Evolutionary conservation across 805 yeast species (phyloP), one percentile per base, ranked within the genome.

Genomic region (Kregervanrija delftensis): DNA sequence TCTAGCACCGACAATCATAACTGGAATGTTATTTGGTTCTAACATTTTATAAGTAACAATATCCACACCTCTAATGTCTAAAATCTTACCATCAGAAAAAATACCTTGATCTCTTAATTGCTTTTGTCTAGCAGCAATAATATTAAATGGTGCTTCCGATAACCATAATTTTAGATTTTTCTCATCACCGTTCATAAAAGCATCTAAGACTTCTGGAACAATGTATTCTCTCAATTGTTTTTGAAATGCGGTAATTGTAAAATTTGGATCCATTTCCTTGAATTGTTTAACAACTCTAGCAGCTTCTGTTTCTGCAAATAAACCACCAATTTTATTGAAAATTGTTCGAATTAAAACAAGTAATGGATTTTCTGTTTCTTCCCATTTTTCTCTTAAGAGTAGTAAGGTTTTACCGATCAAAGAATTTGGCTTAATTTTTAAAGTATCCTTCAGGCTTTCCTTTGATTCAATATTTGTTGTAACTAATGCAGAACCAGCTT

Each of bases 21-120:
- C 97, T 11, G 99, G 99, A 33, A 80, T 74, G 61, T 91, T 91
- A 54, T 88, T 84, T 33, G 97, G 97, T 58, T 87, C 91, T 48
- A 93, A 74, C 56, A 83, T 69, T 70, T 87, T 89, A 50, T 95
- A 88, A 49, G 89, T 83, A 46, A 87, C 83, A 53, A 93, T 81
- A 54, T 91, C 98, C 37, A 90, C 95, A 42, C 96, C 95, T 69
- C 99, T 81, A 55, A 93, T 86, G 63, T 93, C 99, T 58, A 93
- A 74, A 51, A 93, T 87, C 52, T 81, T 79, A 38, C 96, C 91
- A 57, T 93, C 99, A 11, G 96, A 81, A 59, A 86, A 86, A 44
- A 91, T 71, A 6, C 95, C 95, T 65, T 90, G 95, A 57, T 90
- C 96, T 60, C 84, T 77, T 63, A 88, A 81, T 61, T 86, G 95